phyloP scores from a whole-genome alignment of 352 stramenopile species.

The Pythium phragmiticola region DNA sequence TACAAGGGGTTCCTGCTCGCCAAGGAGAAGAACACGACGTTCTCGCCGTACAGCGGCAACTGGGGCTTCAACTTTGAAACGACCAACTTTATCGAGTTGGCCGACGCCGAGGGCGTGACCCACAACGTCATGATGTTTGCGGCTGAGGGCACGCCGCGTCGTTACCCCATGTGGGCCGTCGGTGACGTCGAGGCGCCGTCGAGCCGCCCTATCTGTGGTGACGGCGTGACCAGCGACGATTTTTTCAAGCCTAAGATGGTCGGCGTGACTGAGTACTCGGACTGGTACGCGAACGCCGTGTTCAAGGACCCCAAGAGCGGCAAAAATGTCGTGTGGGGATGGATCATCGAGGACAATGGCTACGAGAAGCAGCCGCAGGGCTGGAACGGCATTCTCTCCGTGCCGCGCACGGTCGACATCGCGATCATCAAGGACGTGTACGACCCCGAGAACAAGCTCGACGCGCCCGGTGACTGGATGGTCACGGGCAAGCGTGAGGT shows the following conservation, averaged over 20 bases:
- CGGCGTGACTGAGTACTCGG: conserved; percentile 54
- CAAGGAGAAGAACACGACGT: conserved; percentile 60
- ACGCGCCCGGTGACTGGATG: conserved; percentile 55
- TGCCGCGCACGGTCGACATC: conserved; percentile 55
- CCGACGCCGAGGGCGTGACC: conserved; percentile 48
- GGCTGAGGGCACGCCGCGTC: conserved; percentile 44
- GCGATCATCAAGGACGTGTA: conserved; percentile 49
- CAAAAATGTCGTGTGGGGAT: conserved; percentile 61
- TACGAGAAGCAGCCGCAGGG: conserved; percentile 53
- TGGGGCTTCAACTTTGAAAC: conserved; percentile 75
- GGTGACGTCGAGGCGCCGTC: conserved; percentile 32
- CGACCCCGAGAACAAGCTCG: conserved; percentile 47
- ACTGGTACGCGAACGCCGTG: conserved; percentile 72
- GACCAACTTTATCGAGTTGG: conserved; percentile 59
- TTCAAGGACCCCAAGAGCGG: conserved; percentile 55
- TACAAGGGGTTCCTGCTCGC: conserved; percentile 65
- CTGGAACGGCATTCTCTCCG: conserved; percentile 64
- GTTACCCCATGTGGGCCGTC: conserved; percentile 65
- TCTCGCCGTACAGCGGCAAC: conserved; percentile 52
- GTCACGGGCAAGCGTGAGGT: conserved; percentile 41
- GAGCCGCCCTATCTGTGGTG: conserved; percentile 15
- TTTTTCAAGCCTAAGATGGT: conserved; percentile 59
- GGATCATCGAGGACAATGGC: conserved; percentile 60
- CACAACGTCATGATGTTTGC: conserved; percentile 71
- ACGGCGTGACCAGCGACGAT: conserved; percentile 29